These are phyloP conservation scores for Telfairia occidentalis DNA, from an alignment of 331 rosid species.

Conservation along the genomic window DNA sequence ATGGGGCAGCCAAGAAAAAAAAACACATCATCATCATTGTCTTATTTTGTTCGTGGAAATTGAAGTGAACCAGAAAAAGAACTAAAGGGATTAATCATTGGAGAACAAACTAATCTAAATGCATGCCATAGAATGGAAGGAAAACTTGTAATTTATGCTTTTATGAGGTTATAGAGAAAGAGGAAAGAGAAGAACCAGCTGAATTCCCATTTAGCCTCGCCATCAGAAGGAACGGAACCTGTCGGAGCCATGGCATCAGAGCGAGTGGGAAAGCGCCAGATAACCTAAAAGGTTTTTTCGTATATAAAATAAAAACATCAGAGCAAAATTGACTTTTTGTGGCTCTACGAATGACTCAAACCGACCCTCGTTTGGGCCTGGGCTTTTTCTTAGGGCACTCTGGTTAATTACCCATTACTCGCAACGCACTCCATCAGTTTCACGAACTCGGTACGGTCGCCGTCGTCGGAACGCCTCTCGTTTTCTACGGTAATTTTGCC, in stretches of 20 bases:
- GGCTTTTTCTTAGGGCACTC: not conserved
- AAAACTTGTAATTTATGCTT: not conserved
- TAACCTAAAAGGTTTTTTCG: not conserved
- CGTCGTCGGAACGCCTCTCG: not conserved
- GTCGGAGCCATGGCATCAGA: conserved; percentile 19
- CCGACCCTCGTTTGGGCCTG: not conserved
- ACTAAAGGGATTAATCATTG: not conserved
- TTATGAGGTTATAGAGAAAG: not conserved
- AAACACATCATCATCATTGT: not conserved
- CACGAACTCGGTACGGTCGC: not conserved
- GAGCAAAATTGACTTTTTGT: not conserved
- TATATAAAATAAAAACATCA: not conserved
- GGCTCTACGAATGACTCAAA: too few relatives aligned
- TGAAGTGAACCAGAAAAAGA: not conserved
- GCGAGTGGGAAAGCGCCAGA: not conserved
- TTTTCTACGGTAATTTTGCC: not conserved
- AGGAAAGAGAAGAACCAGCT: conserved; percentile 26
- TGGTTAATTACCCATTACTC: not conserved
- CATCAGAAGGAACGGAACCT: conserved; percentile 17
- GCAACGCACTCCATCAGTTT: not conserved
- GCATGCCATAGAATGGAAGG: not conserved
- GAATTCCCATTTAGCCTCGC: conserved; percentile 32
- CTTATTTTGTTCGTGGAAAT: not conserved
- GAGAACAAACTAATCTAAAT: not conserved
- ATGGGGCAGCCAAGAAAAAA: not conserved